Conservation (phyloP, 768 basidiomycete species). For the Agaricus subrufescens region DNA sequence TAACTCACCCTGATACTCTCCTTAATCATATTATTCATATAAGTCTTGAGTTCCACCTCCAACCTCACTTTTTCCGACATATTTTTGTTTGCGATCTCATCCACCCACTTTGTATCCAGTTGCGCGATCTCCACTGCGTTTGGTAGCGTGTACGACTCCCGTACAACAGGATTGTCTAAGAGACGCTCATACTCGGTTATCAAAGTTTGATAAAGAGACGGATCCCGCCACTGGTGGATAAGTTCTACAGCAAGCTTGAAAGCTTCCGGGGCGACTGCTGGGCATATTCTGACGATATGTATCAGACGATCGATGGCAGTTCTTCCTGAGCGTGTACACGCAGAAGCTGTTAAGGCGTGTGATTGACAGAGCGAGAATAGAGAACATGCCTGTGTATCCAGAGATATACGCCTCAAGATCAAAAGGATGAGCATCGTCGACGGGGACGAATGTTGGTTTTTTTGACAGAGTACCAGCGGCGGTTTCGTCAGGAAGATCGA, state of each 20-base stretch:
- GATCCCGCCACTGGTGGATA: slow-evolving; percentile 67
- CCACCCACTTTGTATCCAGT: slow-evolving; percentile 69
- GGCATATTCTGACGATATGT: slow-evolving; percentile 60
- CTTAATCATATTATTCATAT: slow-evolving; percentile 96
- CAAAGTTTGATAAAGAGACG: slow-evolving; percentile 48
- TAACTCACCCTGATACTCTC: slow-evolving; percentile 86
- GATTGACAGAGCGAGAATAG: background rate
- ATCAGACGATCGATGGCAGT: slow-evolving; percentile 71
- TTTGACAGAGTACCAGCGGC: slow-evolving; percentile 16
- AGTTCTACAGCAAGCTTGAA: slow-evolving; percentile 61
- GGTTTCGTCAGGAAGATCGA: slow-evolving; percentile 32
- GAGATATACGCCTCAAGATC: slow-evolving; percentile 80
- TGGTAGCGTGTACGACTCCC: slow-evolving; percentile 29
- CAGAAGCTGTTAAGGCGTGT: background rate
- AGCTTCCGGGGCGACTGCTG: slow-evolving; percentile 68
- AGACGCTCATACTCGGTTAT: slow-evolving; percentile 52
- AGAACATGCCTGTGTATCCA: slow-evolving; percentile 63
- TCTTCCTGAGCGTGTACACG: slow-evolving; percentile 44
- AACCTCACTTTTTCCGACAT: slow-evolving; percentile 74
- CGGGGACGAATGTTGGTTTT: slow-evolving; percentile 31
- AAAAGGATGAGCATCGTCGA: slow-evolving; percentile 82
- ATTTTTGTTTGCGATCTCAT: slow-evolving; percentile 61
- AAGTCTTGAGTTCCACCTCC: slow-evolving; percentile 93
- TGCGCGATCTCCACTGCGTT: slow-evolving; percentile 41
- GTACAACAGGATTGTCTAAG: slow-evolving; percentile 22